A percentile compares a stretch with the other conserved stretches of the same genome.
Conservation (phyloP, 2,329 filamentous ascomycete genomes). For the Cordyceps sp. region DNA sequence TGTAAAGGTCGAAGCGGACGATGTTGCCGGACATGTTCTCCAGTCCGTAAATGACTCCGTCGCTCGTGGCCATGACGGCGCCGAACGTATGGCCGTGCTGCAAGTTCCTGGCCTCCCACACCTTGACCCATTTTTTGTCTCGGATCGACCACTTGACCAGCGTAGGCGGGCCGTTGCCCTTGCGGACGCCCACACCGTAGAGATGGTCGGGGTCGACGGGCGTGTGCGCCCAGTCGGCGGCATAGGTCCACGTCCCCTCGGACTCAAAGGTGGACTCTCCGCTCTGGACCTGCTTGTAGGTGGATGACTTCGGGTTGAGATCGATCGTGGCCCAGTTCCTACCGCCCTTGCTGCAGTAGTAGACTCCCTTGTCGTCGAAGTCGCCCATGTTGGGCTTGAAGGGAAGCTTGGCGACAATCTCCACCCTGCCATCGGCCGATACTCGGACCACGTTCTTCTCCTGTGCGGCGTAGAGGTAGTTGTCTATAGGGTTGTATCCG, state of each 20-base stretch:
- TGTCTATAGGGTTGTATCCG: conserved; percentile 2
- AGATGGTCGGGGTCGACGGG: not conserved
- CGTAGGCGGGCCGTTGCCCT: not conserved
- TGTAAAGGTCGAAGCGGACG: not conserved
- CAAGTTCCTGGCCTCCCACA: not conserved
- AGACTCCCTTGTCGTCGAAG: conserved; percentile 1
- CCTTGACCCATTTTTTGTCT: not conserved
- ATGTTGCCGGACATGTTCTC: not conserved
- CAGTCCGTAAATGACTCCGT: conserved; percentile 3
- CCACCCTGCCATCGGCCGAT: not conserved
- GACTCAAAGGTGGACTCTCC: not conserved
- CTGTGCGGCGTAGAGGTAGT: conserved; percentile 1
- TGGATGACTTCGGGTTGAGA: not conserved
- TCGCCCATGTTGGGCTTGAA: conserved; percentile 1
- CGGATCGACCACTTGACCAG: conserved; percentile 1
- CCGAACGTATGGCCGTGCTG: not conserved
- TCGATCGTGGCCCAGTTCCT: conserved; percentile 1
- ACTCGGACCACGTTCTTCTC: not conserved
- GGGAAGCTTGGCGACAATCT: not conserved
- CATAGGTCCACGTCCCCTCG: not conserved
- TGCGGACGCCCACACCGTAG: conserved; percentile 1
- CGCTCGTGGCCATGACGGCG: conserved; percentile 2
- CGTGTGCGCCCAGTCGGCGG: conserved; percentile 1
- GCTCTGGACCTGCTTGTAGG: not conserved
- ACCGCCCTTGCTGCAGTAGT: conserved; percentile 1